Conservation (phyloP, 345 rosid genomes). For the Acer yangbiense region DNA sequence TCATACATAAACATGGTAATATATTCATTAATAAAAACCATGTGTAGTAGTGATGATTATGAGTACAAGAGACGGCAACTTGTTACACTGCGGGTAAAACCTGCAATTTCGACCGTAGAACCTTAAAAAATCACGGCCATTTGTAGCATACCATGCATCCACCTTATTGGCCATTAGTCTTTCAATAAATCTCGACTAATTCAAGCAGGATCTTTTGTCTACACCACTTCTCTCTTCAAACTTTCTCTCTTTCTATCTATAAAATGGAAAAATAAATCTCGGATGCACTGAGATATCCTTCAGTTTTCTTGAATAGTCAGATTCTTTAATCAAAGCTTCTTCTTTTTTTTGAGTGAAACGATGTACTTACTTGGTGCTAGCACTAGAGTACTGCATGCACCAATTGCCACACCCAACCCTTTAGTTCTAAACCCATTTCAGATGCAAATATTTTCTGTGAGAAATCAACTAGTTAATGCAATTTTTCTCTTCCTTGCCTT, state of each 20-base stretch:
- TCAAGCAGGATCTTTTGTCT: conserved; percentile 49
- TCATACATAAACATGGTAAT: conserved; percentile 21
- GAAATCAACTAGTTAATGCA: background rate
- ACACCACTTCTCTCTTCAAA: conserved; percentile 11
- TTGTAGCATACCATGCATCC: conserved; percentile 28
- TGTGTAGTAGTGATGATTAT: conserved; percentile 2
- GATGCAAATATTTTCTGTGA: background rate
- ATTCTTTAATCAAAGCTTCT: conserved; percentile 4
- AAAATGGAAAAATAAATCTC: conserved; percentile 15
- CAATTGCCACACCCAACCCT: background rate
- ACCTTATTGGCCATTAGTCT: conserved; percentile 34
- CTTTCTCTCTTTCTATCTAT: conserved; percentile 14
- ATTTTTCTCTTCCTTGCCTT: background rate
- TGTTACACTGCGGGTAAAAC: conserved; percentile 34
- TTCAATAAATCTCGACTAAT: conserved; percentile 32
- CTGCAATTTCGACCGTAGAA: conserved; percentile 45
- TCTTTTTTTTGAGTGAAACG: conserved; percentile 1
- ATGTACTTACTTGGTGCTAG: background rate
- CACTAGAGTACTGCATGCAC: conserved; percentile 3
- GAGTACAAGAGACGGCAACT: conserved; percentile 39
- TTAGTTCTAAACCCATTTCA: background rate
- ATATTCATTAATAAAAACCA: conserved; percentile 2
- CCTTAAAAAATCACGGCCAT: conserved; percentile 25
- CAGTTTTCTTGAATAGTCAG: background rate
- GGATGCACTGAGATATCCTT: conserved; percentile 18